Conservation (phyloP, 495 filamentous ascomycete species). For the Aspergillus coremiiformis region DNA sequence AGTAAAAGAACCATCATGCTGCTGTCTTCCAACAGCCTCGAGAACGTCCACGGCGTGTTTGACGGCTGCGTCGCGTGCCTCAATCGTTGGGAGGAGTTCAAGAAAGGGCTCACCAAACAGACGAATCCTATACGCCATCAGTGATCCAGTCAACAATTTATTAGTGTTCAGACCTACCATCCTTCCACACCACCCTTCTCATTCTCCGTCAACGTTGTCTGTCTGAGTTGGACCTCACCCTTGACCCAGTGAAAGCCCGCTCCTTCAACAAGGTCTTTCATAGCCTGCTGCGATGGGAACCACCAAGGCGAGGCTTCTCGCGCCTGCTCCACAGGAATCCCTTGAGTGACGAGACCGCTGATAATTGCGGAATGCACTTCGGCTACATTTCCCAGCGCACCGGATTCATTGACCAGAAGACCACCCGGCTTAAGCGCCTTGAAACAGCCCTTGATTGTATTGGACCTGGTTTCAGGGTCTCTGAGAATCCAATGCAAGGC, state of each 20-base stretch:
- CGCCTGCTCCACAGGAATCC: slow-evolving; percentile 43
- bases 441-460: slow-evolving; percentile 39
- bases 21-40: slow-evolving; percentile 41
- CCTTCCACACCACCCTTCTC: slow-evolving; percentile 55
- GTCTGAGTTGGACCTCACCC: slow-evolving; percentile 57
- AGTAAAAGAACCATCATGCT: slow-evolving; percentile 52
- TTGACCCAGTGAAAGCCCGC: slow-evolving; percentile 54
- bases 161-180: slow-evolving; percentile 35
- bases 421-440: slow-evolving; percentile 50
- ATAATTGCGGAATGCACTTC: slow-evolving; percentile 57
- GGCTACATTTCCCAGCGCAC: slow-evolving; percentile 60
- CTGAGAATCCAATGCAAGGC: slow-evolving; percentile 74
- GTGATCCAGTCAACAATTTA: neutral
- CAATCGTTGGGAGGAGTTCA: slow-evolving; percentile 35
- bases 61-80: slow-evolving; percentile 47
- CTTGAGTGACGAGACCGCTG: slow-evolving; percentile 42
- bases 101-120: slow-evolving; percentile 57
- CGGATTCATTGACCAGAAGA: slow-evolving; percentile 63
- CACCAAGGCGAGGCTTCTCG: slow-evolving; percentile 59
- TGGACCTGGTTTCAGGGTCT: slow-evolving; percentile 26
- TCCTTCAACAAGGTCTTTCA: slow-evolving; percentile 42
- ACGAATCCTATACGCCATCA: slow-evolving; percentile 27
- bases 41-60: slow-evolving; percentile 52
- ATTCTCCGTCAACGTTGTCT: slow-evolving; percentile 47
- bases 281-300: slow-evolving; percentile 58